Percentiles rank a stretch among this genome's conserved stretches.
Conservation (phyloP, 306 rosid species). For the peach (Prunus persica) region DNA sequence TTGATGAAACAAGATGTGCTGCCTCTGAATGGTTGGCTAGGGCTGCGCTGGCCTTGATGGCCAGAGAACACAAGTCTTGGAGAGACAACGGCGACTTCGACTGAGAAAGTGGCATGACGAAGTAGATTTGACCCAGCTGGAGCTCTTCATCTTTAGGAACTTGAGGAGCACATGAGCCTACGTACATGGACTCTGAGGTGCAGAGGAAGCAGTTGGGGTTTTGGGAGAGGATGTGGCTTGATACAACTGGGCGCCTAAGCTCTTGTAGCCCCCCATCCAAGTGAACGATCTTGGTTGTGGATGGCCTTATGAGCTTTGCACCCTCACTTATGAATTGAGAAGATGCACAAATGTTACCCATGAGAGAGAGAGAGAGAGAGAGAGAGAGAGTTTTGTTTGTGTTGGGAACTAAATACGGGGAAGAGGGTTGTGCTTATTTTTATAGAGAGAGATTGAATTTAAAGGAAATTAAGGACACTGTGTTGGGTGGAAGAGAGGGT, state of each 20-base stretch:
- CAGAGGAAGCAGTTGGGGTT: slow-evolving; percentile 53
- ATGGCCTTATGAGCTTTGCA: slow-evolving; percentile 20
- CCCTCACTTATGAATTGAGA: slow-evolving; percentile 23
- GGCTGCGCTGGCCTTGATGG: slow-evolving; percentile 58
- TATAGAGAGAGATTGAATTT: background rate
- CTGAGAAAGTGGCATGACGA: slow-evolving; percentile 46
- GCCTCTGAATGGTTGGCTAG: slow-evolving; percentile 18
- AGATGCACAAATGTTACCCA: slow-evolving; percentile 62
- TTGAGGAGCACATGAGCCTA: slow-evolving; percentile 29
- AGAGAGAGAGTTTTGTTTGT: background rate
- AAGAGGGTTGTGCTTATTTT: background rate
- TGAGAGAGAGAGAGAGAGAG: slow-evolving; percentile 12
- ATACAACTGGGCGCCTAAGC: slow-evolving; percentile 38
- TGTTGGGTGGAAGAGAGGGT: slow-evolving; percentile 11
- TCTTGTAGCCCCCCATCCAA: slow-evolving; percentile 55
- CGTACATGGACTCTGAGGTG: slow-evolving; percentile 51
- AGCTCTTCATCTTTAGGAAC: slow-evolving; percentile 44
- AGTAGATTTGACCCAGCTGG: slow-evolving; percentile 50
- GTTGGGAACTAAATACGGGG: background rate
- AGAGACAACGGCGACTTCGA: slow-evolving; percentile 39
- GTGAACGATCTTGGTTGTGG: slow-evolving; percentile 40
- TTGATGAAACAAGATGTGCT: background rate
- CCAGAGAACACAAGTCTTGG: slow-evolving; percentile 45
- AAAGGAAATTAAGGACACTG: background rate
- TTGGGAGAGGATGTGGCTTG: slow-evolving; percentile 47